Percentiles rank a stretch among this genome's conserved stretches.
These are phyloP conservation scores for Chlorella variabilis DNA, from an alignment of 163 green algal species.

Conservation along the genomic window DNA sequence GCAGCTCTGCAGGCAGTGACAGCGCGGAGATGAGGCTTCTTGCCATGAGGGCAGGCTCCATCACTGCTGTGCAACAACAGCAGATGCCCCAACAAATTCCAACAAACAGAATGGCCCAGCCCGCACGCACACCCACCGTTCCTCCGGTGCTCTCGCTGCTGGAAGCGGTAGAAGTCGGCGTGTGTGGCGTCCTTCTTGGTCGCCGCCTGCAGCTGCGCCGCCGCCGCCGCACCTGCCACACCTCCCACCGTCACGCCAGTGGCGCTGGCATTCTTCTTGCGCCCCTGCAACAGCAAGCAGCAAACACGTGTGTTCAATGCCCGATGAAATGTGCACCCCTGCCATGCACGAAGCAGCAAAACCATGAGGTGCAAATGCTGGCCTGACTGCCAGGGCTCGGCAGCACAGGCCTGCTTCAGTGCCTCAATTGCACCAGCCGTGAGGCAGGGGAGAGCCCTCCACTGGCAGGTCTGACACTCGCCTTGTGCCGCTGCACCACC, in stretches of 20 bases:
- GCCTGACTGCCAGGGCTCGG: too few species aligned
- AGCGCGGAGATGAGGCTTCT: neutral
- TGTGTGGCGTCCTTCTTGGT: slow-evolving; percentile 34
- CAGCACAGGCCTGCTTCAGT: too few species aligned
- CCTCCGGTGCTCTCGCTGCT: slow-evolving; percentile 70
- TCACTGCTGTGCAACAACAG: neutral
- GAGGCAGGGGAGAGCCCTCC: too few species aligned
- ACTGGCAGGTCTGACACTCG: too few species aligned
- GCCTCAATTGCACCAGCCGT: too few species aligned
- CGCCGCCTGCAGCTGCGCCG: slow-evolving; percentile 41
- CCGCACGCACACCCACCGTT: slow-evolving; percentile 51
- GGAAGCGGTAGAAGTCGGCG: slow-evolving; percentile 83
- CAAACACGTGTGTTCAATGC: too few species aligned
- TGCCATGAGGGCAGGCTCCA: too few species aligned
- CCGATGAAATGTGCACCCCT: too few species aligned
- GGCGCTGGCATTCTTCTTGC: slow-evolving; percentile 72
- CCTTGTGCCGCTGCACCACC: slow-evolving; percentile 78
- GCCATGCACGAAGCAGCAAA: too few species aligned
- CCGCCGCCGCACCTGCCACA: slow-evolving; percentile 62
- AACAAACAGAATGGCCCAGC: neutral
- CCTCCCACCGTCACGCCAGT: slow-evolving; percentile 59
- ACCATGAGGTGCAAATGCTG: too few species aligned
- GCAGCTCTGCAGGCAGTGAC: slow-evolving; percentile 63
- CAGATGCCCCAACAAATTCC: neutral
- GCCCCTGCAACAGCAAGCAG: slow-evolving; percentile 54